These are phyloP conservation scores for Lentinula edodes DNA, from an alignment of 768 basidiomycete species.

Conservation along the genomic window DNA sequence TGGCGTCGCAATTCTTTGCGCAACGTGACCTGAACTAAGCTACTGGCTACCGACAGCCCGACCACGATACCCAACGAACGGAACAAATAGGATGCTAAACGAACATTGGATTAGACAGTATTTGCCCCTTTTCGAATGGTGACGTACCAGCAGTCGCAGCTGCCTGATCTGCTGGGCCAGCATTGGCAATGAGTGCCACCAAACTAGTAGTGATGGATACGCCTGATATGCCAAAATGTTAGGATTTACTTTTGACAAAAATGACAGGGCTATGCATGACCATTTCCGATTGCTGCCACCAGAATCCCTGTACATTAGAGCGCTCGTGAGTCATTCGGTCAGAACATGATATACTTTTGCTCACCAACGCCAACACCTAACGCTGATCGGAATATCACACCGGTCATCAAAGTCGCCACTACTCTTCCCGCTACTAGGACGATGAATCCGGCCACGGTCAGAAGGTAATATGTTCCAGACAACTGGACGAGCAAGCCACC, in stretches of 20 bases:
- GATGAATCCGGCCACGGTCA: slow-evolving; percentile 18
- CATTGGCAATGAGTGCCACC: slow-evolving; percentile 30
- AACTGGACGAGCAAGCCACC: slow-evolving; percentile 26
- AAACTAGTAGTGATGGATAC: slow-evolving; percentile 23
- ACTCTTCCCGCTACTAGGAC: slow-evolving; percentile 17
- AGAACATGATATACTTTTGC: not conserved
- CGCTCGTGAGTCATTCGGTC: too few species aligned
- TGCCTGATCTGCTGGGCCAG: slow-evolving; percentile 26
- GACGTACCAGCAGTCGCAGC: slow-evolving; percentile 26
- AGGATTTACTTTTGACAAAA: not conserved
- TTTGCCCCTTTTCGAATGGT: not conserved
- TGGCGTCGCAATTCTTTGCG: not conserved
- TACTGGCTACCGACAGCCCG: not conserved
- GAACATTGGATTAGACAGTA: not conserved
- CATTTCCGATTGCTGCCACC: slow-evolving; percentile 7
- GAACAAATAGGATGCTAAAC: not conserved
- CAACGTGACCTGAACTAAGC: not conserved
- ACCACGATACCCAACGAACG: not conserved
- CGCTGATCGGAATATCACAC: slow-evolving; percentile 9
- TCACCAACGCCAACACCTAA: not conserved
- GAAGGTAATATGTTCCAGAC: slow-evolving; percentile 25
- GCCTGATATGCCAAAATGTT: not conserved
- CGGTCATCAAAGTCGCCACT: slow-evolving; percentile 17
- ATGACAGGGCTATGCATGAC: not conserved
- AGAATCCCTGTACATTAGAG: not conserved